A percentile compares a stretch with the other conserved stretches of the same genome.
phyloP scores from a whole-genome alignment of 148 eudicot species.

The Chenopodium formosanum region DNA sequence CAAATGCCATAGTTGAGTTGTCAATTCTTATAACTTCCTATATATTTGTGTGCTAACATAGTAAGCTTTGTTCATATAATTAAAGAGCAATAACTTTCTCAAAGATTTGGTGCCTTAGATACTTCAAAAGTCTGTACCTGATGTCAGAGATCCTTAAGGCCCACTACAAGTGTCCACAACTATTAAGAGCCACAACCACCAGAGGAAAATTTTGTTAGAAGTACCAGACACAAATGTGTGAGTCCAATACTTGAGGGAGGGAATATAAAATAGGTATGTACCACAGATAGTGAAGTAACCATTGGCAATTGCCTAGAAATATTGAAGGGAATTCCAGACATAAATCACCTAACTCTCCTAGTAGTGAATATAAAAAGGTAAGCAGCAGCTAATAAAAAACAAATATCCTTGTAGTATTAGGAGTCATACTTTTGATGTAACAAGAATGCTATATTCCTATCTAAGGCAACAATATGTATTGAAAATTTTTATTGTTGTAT shows the following conservation, averaged over 20 bases:
- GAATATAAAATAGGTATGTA: too few species aligned
- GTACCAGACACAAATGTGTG: not conserved
- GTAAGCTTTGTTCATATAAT: not conserved
- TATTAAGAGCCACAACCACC: not conserved
- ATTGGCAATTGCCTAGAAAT: too few species aligned
- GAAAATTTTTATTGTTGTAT: too few species aligned
- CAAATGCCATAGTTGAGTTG: not conserved
- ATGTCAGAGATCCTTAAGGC: not conserved
- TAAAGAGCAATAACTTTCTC: not conserved
- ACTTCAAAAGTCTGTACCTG: not conserved
- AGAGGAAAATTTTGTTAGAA: not conserved
- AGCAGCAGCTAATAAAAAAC: not conserved
- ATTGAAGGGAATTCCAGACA: too few species aligned
- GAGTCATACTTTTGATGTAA: too few species aligned
- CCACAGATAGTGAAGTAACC: too few species aligned
- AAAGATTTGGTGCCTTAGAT: not conserved
- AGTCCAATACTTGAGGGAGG: too few species aligned
- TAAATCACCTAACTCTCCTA: too few species aligned
- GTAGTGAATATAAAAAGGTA: not conserved
- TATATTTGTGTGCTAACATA: not conserved
- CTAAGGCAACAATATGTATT: too few species aligned
- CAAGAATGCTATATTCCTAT: too few species aligned
- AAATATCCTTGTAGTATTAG: too few species aligned
- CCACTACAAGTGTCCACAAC: not conserved
- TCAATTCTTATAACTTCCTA: conserved; percentile 1